Conservation (phyloP, 2,329 filamentous ascomycete species). For the Apiospora malaysiana region DNA sequence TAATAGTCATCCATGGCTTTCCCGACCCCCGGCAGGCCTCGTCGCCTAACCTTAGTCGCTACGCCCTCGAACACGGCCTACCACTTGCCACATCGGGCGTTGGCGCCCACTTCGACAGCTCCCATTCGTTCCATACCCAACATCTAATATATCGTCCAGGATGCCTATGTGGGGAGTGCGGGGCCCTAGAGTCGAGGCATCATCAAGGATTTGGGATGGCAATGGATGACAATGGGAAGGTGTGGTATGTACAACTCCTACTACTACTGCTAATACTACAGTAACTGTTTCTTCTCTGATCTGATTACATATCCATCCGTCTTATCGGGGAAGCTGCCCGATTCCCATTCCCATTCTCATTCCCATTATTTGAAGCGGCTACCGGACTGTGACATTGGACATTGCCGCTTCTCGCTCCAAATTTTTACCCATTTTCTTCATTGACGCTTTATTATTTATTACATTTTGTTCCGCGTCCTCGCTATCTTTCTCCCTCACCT, state of each 20-base stretch:
- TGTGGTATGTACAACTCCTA: not conserved
- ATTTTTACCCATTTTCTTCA: not conserved
- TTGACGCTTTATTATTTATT: not conserved
- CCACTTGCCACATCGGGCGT: not conserved
- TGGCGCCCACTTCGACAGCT: not conserved
- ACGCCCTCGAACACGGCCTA: not conserved
- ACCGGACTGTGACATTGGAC: not conserved
- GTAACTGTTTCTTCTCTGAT: not conserved
- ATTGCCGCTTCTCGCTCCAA: not conserved
- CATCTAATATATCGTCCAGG: conserved; percentile 1
- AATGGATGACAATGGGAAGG: not conserved
- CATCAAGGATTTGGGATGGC: conserved; percentile 23
- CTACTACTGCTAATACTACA: too few species aligned
- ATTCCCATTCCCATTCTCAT: too few species aligned
- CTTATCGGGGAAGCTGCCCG: conserved; percentile 16
- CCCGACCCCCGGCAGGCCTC: too few species aligned
- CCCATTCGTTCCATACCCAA: conserved; percentile 2
- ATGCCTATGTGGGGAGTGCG: conserved; percentile 28
- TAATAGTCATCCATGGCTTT: conserved; percentile 7
- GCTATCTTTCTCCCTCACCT: not conserved
- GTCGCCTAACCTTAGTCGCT: too few species aligned
- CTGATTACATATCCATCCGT: not conserved
- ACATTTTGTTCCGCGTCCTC: not conserved
- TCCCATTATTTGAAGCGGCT: conserved; percentile 6
- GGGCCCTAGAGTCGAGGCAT: conserved; percentile 35